phyloP scores from a whole-genome alignment of 176 grass and related monocot genomes.

The Cenchrus purpureus region DNA sequence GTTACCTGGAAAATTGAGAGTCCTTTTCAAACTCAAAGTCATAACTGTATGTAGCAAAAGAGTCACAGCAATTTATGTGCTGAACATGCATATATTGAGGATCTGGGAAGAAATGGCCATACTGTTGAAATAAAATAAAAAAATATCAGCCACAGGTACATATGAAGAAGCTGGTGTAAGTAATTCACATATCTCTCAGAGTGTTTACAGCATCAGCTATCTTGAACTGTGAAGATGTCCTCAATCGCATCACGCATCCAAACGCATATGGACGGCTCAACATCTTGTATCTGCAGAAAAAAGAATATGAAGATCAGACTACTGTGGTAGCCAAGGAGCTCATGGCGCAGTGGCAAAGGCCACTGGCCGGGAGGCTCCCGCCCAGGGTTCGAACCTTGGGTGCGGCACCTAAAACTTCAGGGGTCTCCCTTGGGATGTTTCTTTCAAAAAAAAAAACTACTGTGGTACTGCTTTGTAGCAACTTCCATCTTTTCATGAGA shows the following conservation, averaged over 20 bases:
- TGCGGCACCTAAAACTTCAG: no score
- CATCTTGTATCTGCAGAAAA: constrained; percentile 76
- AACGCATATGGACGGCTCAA: constrained; percentile 95
- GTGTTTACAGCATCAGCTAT: constrained; percentile 77
- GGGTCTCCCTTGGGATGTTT: no score
- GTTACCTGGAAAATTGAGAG: constrained; percentile 85
- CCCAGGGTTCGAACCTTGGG: no score
- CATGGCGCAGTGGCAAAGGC: no score
- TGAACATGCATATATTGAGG: constrained; percentile 98
- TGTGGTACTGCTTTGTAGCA: constrained; percentile 15
- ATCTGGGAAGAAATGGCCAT: constrained; percentile 98
- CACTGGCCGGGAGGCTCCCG: no score
- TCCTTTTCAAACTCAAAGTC: constrained; percentile 87
- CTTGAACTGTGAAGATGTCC: constrained; percentile 96
- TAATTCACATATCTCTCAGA: constrained; percentile 22
- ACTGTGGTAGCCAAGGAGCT: neutral
- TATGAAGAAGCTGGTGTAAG: constrained; percentile 19
- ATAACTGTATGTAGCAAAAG: constrained; percentile 90
- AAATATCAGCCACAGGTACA: constrained; percentile 32
- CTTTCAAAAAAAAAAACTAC: no score
- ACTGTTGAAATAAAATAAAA: constrained; percentile 59
- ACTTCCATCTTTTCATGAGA: neutral
- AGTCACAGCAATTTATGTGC: constrained; percentile 96
- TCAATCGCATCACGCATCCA: constrained; percentile 83
- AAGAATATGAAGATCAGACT: constrained; percentile 14